Evolutionary conservation across 1,284 basidiomycete species (phyloP), one percentile per base, ranked within the genome.

Genomic region (Ganoderma lucidum): DNA sequence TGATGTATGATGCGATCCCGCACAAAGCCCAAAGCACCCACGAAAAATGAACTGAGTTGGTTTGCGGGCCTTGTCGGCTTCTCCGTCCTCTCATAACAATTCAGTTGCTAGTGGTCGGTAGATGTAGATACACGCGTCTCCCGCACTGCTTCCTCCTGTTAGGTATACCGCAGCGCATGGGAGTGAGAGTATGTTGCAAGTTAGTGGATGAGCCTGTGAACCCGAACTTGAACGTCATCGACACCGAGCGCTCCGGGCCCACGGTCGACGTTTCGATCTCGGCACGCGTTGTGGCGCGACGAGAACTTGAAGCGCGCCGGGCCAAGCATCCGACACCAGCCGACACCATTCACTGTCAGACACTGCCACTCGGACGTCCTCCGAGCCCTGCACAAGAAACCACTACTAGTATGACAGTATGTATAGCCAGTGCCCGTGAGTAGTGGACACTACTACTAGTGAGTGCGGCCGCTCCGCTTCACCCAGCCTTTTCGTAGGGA

Each of bases 1-100:
- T 39, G 37, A 35, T 59, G 15, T 35, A 59, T 23, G 56, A 39
- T 39, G 19, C 32, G 56, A 37, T 39, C 32, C 56, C 56, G 19
- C 15, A 10, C 32, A 17, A 58, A 9, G 56, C 4, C 35, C 53
- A 32, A 55, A 14, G 28, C 45, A 55, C 53, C 23, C 56, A 59
- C 56, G 56, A 59, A 35, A 35, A n/a, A 53, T 53, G 23, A 39
- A 39, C 32, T n/a, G 35, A 59, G 56, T 17, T 59, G 30, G 30
- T 37, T 35, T 53, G 23, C 56, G 56, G 56, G 15, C 35, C 19
- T 39, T 37, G 35, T 59, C 56, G 35, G 56, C 6, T 6, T 39
- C 35, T 23, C 35, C 4, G 56, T 3, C 9, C 32, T 19, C n/a
- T 37, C 56, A 32, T 32, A n/a, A 37, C 37, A 37, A 23, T 35